These are phyloP conservation scores for Pythium insidiosum DNA, from an alignment of 352 stramenopile genomes.

Conservation along the genomic window DNA sequence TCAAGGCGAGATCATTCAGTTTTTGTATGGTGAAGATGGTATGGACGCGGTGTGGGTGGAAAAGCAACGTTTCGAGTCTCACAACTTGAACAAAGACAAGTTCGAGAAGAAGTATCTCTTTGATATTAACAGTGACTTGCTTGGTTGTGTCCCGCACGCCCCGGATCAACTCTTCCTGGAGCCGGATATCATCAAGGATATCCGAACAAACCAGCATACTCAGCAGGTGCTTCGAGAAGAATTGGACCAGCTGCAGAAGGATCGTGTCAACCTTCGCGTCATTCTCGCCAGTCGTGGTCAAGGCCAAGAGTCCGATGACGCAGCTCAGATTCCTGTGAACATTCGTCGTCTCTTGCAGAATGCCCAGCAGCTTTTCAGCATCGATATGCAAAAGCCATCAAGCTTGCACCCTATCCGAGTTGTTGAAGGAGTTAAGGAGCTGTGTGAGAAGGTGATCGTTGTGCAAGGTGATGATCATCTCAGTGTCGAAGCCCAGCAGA, in stretches of 20 bases:
- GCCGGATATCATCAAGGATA: constrained; percentile 84
- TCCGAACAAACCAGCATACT: constrained; percentile 91
- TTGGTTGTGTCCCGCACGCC: constrained; percentile 87
- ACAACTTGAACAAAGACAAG: constrained; percentile 85
- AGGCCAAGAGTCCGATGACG: constrained; percentile 89
- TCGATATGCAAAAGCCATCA: constrained; percentile 90
- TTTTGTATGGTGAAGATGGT: constrained; percentile 95
- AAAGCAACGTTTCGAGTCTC: constrained; percentile 92
- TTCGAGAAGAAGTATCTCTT: constrained; percentile 94
- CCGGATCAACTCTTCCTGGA: constrained; percentile 81
- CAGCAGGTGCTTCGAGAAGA: constrained; percentile 93
- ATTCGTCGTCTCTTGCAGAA: constrained; percentile 95
- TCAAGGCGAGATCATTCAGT: constrained; percentile 83
- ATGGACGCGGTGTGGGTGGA: constrained; percentile 99
- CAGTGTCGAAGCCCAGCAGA: constrained; percentile 95
- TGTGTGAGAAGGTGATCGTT: constrained; percentile 95
- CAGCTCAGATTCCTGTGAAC: constrained; percentile 90
- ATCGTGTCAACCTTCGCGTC: constrained; percentile 91
- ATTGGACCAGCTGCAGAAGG: constrained; percentile 90
- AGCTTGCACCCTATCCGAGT: constrained; percentile 90
- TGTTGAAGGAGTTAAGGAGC: constrained; percentile 86
- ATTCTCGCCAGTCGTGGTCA: constrained; percentile 95
- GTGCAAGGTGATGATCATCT: constrained; percentile 92
- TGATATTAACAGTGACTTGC: constrained; percentile 88
- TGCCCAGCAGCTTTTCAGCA: constrained; percentile 91